Conservation (phyloP, 306 rosid genomes). For the Sesbania bispinosa region DNA sequence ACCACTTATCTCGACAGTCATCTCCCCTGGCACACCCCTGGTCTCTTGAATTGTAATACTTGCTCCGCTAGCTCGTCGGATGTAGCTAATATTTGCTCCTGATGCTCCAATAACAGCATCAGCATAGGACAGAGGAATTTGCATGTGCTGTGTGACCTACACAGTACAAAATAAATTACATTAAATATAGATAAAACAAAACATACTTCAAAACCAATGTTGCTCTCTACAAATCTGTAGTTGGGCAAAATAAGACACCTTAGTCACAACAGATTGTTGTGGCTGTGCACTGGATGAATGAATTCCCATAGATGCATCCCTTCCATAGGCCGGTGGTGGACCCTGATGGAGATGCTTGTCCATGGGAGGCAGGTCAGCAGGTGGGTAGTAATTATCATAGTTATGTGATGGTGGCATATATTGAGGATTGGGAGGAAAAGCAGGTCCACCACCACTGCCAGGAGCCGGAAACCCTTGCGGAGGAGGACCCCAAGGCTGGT, state of each 20-base stretch:
- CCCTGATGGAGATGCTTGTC: constrained; percentile 46
- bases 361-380: constrained; percentile 43
- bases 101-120: constrained; percentile 63
- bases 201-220: background rate
- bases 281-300: constrained; percentile 32
- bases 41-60: constrained; percentile 65
- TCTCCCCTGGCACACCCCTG: constrained; percentile 61
- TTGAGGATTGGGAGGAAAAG: constrained; percentile 52
- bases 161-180: constrained; percentile 11
- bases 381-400: constrained; percentile 47
- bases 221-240: background rate
- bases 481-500: constrained; percentile 55
- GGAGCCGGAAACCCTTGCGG: constrained; percentile 50
- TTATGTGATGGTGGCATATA: constrained; percentile 46
- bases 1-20: constrained; percentile 63
- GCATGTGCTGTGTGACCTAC: constrained; percentile 65
- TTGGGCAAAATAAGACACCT: constrained; percentile 36
- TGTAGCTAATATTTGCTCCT: constrained; percentile 58
- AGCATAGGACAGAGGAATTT: constrained; percentile 57
- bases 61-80: constrained; percentile 63
- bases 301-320: constrained; percentile 40
- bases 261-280: constrained; percentile 37
- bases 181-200: background rate
- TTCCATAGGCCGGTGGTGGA: constrained; percentile 42
- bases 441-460: constrained; percentile 41